Evolutionary conservation across 2,329 filamentous ascomycete genomes (phyloP).

Genomic region (Karstenula rhodostoma): DNA sequence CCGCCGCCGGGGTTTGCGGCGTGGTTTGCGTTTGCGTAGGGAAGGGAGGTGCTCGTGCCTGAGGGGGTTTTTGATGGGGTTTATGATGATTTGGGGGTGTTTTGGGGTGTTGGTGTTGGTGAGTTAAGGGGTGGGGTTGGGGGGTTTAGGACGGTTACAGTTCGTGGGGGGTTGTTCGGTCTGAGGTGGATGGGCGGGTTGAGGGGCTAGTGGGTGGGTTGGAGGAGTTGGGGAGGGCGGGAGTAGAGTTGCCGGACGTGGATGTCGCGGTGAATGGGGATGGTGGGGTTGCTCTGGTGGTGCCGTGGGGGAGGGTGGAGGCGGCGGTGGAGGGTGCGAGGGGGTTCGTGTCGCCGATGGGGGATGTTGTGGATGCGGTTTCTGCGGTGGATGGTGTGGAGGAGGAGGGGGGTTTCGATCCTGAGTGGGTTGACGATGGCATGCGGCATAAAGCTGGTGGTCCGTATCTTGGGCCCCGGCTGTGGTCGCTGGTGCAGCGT

Average conservation of each 20-base stretch:
- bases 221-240: constrained; percentile 48
- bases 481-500: constrained; percentile 54
- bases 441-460: constrained; percentile 23
- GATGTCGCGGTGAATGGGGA: constrained; percentile 58
- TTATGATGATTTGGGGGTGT: constrained; percentile 59
- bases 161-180: constrained; percentile 51
- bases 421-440: constrained; percentile 41
- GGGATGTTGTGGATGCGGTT: constrained; percentile 30
- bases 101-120: constrained; percentile 56
- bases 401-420: constrained; percentile 24
- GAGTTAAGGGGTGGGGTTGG: constrained; percentile 52
- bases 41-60: constrained; percentile 52
- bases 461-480: constrained; percentile 40
- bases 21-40: constrained; percentile 57
- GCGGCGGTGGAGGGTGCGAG: constrained; percentile 44
- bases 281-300: constrained; percentile 57
- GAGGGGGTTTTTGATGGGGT: constrained; percentile 63
- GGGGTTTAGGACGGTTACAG: constrained; percentile 47
- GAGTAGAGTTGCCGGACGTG: constrained; percentile 55
- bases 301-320: constrained; percentile 56
- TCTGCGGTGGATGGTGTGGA: constrained; percentile 16
- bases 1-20: constrained; percentile 60
- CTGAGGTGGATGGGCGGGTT: constrained; percentile 40
- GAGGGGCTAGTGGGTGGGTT: constrained; percentile 52
- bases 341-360: constrained; percentile 30